Base-by-base conservation (phyloP, 75 land plant species). In the Cupressus sempervirens region DNA sequence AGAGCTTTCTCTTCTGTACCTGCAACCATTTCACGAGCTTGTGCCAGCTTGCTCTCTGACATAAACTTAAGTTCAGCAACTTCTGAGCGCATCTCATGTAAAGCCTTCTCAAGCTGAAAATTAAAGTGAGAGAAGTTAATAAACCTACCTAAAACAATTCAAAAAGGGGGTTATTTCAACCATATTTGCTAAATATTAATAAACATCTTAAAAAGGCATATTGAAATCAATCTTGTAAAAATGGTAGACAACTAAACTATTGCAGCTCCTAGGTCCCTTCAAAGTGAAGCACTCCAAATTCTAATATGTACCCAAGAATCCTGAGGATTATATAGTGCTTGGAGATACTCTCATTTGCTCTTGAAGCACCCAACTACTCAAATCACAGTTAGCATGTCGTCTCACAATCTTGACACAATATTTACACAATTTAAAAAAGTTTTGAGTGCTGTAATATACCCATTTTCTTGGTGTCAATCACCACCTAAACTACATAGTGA, bases 31-130 rank as follows among this genome's bases (percentile, higher is more conserved):
- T 92, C 93, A 82, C 86, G 92, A 41, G 98, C 99, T 84, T 96
- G 94, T 53, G 89, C 90, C 82, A 98, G 76, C 88, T 95, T 95
- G 32, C 90, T 91, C 14, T 96, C 98, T 80, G 97, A 89, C 14
- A 87, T 89, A 76, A 89, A 88, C 86, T 94, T 96, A 18, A 88
- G 84, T 86, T 91, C 97, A 35, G 95, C 94, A 85, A 81, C 67
- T 35, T 96, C 97, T 29, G 92, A 76, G 30, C 91, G 93, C 90
- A 93, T 91, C 29, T 93, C 94, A 80, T 88, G 93, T 85, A 98
- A 89, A 50, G 95, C 98, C 86, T 93, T 96, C 86, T 98, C 99
- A 15, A 98, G 91, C 98, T 98, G 97, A 80, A 89, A 23, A 58
- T 80, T 75, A 41, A 43, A 50, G 58, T 9, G 16, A 87, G 26